Evolutionary conservation across 257 asterid genomes (phyloP).

Genomic region (Mentha longifolia): DNA sequence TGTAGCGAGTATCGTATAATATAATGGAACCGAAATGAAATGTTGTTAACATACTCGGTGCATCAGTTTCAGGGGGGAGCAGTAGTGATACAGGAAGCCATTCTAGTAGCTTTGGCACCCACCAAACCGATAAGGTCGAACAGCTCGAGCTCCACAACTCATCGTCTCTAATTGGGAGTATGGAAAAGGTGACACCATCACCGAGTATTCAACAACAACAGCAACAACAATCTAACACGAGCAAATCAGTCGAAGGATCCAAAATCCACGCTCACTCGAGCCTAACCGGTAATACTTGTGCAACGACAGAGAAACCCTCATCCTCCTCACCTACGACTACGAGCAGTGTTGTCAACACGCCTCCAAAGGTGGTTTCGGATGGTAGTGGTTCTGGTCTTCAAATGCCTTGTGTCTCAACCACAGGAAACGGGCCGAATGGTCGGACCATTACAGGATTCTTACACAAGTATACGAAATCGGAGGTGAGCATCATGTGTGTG

Average conservation of each 20-base stretch:
- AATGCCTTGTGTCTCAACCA: conserved; percentile 60
- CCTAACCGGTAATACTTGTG: not conserved
- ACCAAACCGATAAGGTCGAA: conserved; percentile 7
- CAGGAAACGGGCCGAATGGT: conserved; percentile 70
- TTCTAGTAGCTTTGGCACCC: conserved; percentile 30
- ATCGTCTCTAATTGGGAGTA: not conserved
- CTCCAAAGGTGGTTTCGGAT: not conserved
- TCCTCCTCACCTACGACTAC: not conserved
- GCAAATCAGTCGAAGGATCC: not conserved
- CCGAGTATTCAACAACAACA: not conserved
- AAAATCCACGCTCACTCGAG: not conserved
- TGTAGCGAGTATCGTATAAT: not conserved
- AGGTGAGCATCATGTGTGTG: conserved; percentile 60
- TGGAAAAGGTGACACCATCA: not conserved
- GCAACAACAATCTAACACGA: not conserved
- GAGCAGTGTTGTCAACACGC: not conserved
- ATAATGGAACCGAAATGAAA: not conserved
- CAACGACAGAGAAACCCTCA: not conserved
- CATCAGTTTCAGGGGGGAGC: conserved; percentile 42
- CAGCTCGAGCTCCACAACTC: not conserved
- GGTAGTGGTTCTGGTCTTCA: not conserved
- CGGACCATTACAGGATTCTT: conserved; percentile 59
- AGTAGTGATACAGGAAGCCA: conserved; percentile 42
- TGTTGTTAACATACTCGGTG: not conserved
- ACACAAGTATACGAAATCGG: conserved; percentile 50